Evolutionary conservation across 306 rosid species (phyloP).

Genomic region (Boehmeria nivea): DNA sequence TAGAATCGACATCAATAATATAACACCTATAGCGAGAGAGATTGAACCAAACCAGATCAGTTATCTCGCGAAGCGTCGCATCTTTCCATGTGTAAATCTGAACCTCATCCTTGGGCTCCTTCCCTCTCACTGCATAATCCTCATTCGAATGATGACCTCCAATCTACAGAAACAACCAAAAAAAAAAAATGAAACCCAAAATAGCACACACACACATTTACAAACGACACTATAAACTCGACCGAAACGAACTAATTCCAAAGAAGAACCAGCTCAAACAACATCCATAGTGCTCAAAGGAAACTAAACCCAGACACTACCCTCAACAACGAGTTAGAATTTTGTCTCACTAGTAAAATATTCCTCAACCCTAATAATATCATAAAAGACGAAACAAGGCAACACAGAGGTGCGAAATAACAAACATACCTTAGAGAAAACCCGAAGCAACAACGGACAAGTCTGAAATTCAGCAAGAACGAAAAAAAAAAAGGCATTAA

Average conservation of each 20-base stretch:
- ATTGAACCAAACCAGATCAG: slow-evolving; percentile 63
- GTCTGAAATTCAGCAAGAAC: slow-evolving; percentile 66
- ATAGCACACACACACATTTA: too few relatives aligned
- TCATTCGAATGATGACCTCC: slow-evolving; percentile 70
- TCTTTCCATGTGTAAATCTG: slow-evolving; percentile 98
- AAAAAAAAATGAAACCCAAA: neutral
- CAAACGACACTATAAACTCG: too few relatives aligned
- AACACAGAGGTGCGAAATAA: neutral
- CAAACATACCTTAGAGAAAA: slow-evolving; percentile 71
- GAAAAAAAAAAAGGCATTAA: neutral
- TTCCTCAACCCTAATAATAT: too few relatives aligned
- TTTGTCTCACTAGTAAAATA: too few relatives aligned
- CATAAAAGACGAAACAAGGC: too few relatives aligned
- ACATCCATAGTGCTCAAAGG: neutral
- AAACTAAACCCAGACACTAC: too few relatives aligned
- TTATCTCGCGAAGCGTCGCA: slow-evolving; percentile 82
- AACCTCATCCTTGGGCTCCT: slow-evolving; percentile 92
- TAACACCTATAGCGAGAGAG: neutral
- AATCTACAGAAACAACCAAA: slow-evolving; percentile 26
- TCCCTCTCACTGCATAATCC: slow-evolving; percentile 81
- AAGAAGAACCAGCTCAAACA: too few relatives aligned
- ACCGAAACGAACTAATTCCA: too few relatives aligned
- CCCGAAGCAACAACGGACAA: slow-evolving; percentile 82
- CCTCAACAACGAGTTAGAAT: too few relatives aligned
- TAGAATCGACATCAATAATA: too few relatives aligned